Evolutionary conservation across 345 rosid genomes (phyloP).

Genomic region (Eutrema yunnanense): DNA sequence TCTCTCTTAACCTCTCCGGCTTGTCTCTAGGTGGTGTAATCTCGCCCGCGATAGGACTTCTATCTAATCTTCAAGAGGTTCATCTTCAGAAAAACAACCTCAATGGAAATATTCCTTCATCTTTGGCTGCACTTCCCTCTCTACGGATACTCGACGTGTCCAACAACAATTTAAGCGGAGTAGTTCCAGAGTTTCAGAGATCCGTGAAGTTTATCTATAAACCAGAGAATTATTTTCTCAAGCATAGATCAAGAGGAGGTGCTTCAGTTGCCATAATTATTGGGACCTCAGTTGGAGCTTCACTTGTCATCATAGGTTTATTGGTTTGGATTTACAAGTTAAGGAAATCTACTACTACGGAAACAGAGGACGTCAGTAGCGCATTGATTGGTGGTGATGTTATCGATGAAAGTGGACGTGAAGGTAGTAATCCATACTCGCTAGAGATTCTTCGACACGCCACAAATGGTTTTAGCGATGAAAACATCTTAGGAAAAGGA

Average conservation of each 20-base stretch:
- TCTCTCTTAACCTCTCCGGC: too few species aligned
- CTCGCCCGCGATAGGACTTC: too few species aligned
- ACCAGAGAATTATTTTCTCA: too few species aligned
- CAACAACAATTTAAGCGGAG: neutral
- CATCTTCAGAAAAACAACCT: too few species aligned
- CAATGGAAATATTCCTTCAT: neutral
- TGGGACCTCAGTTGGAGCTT: neutral
- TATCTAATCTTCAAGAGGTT: too few species aligned
- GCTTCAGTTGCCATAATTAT: neutral
- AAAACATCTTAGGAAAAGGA: too few species aligned
- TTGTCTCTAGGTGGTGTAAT: too few species aligned
- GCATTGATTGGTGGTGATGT: neutral
- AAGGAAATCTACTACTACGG: neutral
- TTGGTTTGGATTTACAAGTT: neutral
- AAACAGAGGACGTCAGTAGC: neutral
- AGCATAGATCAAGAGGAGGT: too few species aligned
- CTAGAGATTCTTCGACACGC: neutral
- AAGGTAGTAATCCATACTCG: neutral
- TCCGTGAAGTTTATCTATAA: too few species aligned
- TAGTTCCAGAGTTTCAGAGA: too few species aligned
- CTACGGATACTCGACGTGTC: neutral
- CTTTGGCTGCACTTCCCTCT: neutral
- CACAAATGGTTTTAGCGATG: too few species aligned
- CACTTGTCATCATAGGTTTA: neutral
- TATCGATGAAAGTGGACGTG: neutral